These are phyloP conservation scores for Acacia concinna DNA, from an alignment of 331 rosid species.

Conservation along the genomic window DNA sequence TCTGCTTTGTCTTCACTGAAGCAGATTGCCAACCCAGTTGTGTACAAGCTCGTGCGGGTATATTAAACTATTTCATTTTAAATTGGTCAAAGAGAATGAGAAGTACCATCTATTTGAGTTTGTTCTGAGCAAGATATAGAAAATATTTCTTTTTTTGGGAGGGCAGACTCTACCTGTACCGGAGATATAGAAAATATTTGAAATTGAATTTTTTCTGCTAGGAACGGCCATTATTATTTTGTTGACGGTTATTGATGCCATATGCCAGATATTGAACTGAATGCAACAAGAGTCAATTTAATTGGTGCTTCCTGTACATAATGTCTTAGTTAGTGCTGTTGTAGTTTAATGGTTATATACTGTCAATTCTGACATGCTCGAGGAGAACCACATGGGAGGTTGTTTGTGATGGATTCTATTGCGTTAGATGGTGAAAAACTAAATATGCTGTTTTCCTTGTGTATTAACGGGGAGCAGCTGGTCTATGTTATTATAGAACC, in stretches of 20 bases:
- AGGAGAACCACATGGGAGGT: neutral
- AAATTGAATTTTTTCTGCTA: neutral
- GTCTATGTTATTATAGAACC: neutral
- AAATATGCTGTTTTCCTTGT: neutral
- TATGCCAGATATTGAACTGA: conserved; percentile 6
- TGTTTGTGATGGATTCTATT: neutral
- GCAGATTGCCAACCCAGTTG: conserved; percentile 81
- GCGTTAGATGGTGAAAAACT: neutral
- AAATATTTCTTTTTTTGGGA: no score
- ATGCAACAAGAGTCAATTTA: neutral
- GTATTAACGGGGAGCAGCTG: neutral
- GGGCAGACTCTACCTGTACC: no score
- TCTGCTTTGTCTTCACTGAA: conserved; percentile 60
- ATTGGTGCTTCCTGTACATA: neutral
- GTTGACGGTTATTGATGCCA: neutral
- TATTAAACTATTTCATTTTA: conserved; percentile 7
- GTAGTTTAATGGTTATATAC: neutral
- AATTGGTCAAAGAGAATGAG: conserved; percentile 25
- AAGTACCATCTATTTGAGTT: conserved; percentile 7
- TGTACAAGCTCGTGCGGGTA: conserved; percentile 99
- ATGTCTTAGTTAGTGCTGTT: neutral
- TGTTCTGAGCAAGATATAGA: conserved; percentile 6
- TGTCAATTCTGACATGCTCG: neutral
- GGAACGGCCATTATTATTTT: neutral
- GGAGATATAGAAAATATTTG: no score